Base-by-base conservation (phyloP, 768 basidiomycete species). In the Leccinellum albellum region DNA sequence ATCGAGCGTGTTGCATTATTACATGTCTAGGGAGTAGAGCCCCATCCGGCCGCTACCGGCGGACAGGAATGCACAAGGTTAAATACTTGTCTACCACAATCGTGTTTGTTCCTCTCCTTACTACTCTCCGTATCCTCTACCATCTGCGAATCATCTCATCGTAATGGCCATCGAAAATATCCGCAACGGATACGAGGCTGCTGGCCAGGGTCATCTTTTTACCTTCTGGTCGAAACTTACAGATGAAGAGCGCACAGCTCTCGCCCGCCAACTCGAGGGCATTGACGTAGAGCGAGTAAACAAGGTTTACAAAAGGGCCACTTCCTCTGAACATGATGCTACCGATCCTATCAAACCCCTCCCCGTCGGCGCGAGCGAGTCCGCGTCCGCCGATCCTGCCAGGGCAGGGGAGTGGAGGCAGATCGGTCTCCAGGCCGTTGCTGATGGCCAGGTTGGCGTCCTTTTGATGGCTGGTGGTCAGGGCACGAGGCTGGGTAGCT, bases 391-490 rank as follows among this genome's bases (percentile, higher is more conserved):
- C 17, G 70, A 76, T 50, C 70, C 82, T 23, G 76, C 75, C 57
- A 87, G 84, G 70, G 86, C 82, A 55, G 70, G 71, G 13, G 81
- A 84, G 72, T 98, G 95, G 95, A 79, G 84, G n/a, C 67, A 74
- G 13, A 78, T 81, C 46, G 97, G 97, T 32, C 77, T 98, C 37
- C 75, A 84, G 40, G 94, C 96, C 48, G 85, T 98, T 66, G 81
- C 87, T 17, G 74, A 81, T 33, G 88, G 92, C 59, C 78, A 92
- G 64, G 94, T 98, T 37, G 97, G 87, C n/a, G 95, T 98, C 10
- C 79, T 99, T 47, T 82, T 99, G 64, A 92, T 99, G 90, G 97
- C 97, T 8, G 97, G 97, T 40, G 97, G 97, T 1, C 97, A 99
- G 75, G 97, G 97, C 14, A 97, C 95, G 20, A 82, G 97, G 54